Conservation (phyloP, 352 stramenopile species). For the Pythium aquatile region DNA sequence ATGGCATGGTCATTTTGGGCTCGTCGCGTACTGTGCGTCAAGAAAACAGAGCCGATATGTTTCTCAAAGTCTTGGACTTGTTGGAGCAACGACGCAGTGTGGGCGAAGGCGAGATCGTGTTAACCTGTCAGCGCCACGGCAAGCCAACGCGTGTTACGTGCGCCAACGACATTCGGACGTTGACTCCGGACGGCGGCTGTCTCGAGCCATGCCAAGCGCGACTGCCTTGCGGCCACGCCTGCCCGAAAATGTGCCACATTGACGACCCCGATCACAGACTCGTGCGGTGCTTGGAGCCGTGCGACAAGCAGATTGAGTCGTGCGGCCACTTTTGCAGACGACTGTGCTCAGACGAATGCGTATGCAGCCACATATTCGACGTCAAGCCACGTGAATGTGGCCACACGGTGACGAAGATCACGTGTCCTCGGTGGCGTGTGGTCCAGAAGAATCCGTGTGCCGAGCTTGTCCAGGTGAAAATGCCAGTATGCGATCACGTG, state of each 20-base stretch:
- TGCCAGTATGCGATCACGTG: constrained; percentile 35
- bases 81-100: constrained; percentile 34
- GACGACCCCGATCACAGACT: constrained; percentile 43
- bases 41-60: constrained; percentile 40
- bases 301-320: constrained; percentile 39
- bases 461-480: constrained; percentile 27
- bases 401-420: constrained; percentile 24
- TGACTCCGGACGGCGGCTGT: constrained; percentile 76
- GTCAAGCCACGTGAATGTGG: constrained; percentile 51
- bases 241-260: constrained; percentile 60
- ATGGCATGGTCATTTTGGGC: constrained; percentile 60
- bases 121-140: constrained; percentile 33
- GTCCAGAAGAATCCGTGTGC: constrained; percentile 29
- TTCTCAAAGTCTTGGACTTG: constrained; percentile 54
- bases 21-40: constrained; percentile 34
- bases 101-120: constrained; percentile 17
- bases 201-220: constrained; percentile 45
- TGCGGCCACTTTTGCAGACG: constrained; percentile 55
- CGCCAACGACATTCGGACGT: constrained; percentile 17
- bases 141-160: constrained; percentile 30
- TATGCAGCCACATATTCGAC: constrained; percentile 42
- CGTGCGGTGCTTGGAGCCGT: constrained; percentile 58
- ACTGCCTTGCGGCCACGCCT: constrained; percentile 48
- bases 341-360: constrained; percentile 56
- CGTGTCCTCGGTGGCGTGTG: constrained; percentile 15